phyloP scores from a whole-genome alignment of 345 rosid genomes.

The Citrus australasica region DNA sequence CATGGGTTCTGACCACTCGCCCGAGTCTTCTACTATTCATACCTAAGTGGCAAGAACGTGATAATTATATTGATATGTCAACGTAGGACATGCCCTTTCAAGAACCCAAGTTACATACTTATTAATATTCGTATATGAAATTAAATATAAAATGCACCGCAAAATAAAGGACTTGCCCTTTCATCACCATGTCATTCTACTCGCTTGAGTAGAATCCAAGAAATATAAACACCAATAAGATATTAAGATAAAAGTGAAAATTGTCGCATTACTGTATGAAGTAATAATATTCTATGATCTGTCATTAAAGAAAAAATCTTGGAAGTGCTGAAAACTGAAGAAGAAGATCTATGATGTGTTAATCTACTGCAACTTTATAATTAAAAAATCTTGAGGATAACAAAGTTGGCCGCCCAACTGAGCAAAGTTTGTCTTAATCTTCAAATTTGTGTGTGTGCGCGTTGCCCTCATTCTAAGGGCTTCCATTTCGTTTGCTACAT shows the following conservation, averaged over 20 bases:
- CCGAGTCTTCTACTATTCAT: too few species aligned
- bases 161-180: not conserved
- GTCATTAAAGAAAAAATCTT: not conserved
- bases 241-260: not conserved
- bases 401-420: not conserved
- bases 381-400: not conserved
- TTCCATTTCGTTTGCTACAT: not conserved
- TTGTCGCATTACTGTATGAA: not conserved
- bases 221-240: not conserved
- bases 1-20: too few species aligned
- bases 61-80: not conserved
- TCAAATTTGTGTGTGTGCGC: not conserved
- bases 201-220: not conserved
- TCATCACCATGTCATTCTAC: not conserved
- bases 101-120: not conserved
- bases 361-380: not conserved
- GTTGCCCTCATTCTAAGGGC: not conserved
- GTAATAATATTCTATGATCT: not conserved
- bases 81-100: not conserved
- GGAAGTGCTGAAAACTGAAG: constrained; percentile 14
- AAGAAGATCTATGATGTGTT: constrained; percentile 1
- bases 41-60: too few species aligned
- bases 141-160: not conserved
- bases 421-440: not conserved
- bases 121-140: not conserved